Conservation (phyloP, 352 stramenopile species). For the Pythium grandisporangium region DNA sequence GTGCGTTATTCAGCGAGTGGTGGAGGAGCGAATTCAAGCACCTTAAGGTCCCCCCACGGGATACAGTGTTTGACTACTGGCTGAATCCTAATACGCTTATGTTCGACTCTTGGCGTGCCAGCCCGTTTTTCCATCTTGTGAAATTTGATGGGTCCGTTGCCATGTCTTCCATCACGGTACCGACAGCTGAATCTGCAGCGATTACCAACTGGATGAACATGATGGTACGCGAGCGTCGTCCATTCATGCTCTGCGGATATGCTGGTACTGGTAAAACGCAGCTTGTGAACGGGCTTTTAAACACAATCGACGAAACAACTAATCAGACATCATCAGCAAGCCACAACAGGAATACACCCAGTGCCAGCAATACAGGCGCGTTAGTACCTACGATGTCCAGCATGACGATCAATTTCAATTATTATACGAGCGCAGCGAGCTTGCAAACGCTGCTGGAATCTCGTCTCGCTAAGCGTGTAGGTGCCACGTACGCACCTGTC, state of each 20-base stretch:
- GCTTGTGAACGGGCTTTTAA: constrained; percentile 82
- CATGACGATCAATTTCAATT: constrained; percentile 83
- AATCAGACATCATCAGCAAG: too few relatives aligned
- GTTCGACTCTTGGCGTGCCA: constrained; percentile 93
- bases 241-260: constrained; percentile 91
- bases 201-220: constrained; percentile 93
- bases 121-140: constrained; percentile 83
- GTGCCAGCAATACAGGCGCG: constrained; percentile 26
- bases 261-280: constrained; percentile 94
- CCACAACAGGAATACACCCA: too few relatives aligned
- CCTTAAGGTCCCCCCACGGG: constrained; percentile 89
- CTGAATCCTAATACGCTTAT: constrained; percentile 82
- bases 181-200: constrained; percentile 89
- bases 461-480: constrained; percentile 86
- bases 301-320: constrained; percentile 28
- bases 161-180: constrained; percentile 86
- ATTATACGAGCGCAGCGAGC: constrained; percentile 59
- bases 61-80: constrained; percentile 97
- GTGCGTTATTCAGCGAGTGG: constrained; percentile 92
- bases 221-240: constrained; percentile 87
- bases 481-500: constrained; percentile 67
- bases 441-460: constrained; percentile 84
- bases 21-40: constrained; percentile 91
- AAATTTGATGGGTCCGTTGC: constrained; percentile 65
- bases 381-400: constrained; percentile 24